Conservation (phyloP, 1,284 basidiomycete species). For the Pholiota adiposa region DNA sequence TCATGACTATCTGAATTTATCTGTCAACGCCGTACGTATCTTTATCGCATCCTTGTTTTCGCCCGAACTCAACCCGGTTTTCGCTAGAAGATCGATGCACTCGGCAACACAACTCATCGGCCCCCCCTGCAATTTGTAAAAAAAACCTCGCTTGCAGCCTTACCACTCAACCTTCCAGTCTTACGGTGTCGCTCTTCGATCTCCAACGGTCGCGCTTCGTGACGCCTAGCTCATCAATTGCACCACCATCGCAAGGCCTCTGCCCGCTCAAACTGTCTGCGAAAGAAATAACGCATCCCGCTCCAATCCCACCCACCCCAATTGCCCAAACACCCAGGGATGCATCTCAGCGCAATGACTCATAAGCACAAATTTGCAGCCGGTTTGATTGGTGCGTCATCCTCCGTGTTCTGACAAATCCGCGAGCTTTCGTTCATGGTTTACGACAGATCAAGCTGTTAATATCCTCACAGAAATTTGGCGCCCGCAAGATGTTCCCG, state of each 20-base stretch:
- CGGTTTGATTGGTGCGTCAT: constrained; percentile 72
- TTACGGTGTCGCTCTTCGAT: constrained; percentile 42
- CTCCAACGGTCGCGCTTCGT: constrained; percentile 53
- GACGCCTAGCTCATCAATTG: constrained; percentile 64
- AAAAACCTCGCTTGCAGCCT: constrained; percentile 78
- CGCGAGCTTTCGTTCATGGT: constrained; percentile 7
- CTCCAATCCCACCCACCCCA: too few species aligned
- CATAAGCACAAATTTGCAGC: constrained; percentile 68
- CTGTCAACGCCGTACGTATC: constrained; percentile 12
- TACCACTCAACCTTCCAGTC: constrained; percentile 54
- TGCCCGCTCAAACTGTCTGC: constrained; percentile 28
- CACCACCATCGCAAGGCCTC: constrained; percentile 39
- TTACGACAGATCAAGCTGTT: constrained; percentile 70
- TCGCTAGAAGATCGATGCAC: constrained; percentile 51
- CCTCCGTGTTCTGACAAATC: not conserved
- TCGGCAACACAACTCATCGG: constrained; percentile 63
- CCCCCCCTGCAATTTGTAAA: constrained; percentile 64
- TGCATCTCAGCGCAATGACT: constrained; percentile 43
- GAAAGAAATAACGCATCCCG: constrained; percentile 6
- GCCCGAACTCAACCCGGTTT: too few species aligned
- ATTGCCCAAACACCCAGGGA: constrained; percentile 37
- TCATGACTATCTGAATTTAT: constrained; percentile 35
- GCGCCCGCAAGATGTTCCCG: too few species aligned
- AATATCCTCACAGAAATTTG: constrained; percentile 76
- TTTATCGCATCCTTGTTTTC: not conserved